Evolutionary conservation across 495 filamentous ascomycete species (phyloP).

Genomic region (Penicillium bovifimosum): DNA sequence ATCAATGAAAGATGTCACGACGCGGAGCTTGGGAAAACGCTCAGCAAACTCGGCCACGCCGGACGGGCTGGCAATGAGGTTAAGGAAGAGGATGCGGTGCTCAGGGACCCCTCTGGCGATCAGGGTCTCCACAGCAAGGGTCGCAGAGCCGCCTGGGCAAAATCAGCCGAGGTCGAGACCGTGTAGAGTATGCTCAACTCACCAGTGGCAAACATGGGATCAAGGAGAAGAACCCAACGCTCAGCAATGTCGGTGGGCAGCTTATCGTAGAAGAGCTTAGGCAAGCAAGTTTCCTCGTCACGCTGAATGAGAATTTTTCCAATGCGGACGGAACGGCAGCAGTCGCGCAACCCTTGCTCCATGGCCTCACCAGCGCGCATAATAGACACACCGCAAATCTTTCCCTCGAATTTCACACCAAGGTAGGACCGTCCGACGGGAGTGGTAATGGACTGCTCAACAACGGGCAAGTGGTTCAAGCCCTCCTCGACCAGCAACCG

Average conservation of each 20-base stretch:
- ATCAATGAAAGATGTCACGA: conserved; percentile 96
- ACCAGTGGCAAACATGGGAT: conserved; percentile 99
- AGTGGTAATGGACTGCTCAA: conserved; percentile 81
- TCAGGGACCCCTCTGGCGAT: conserved; percentile 87
- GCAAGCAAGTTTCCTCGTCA: conserved; percentile 89
- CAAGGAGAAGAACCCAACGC: conserved; percentile 89
- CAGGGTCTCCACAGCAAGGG: conserved; percentile 91
- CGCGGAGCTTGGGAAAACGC: conserved; percentile 83
- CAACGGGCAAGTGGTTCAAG: conserved; percentile 89
- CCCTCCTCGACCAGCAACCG: conserved; percentile 97
- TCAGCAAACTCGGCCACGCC: conserved; percentile 85
- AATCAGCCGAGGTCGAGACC: conserved; percentile 6
- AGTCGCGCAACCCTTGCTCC: conserved; percentile 95
- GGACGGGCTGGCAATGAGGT: conserved; percentile 91
- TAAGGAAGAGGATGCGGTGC: conserved; percentile 90
- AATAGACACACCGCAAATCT: conserved; percentile 97
- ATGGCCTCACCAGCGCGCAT: conserved; percentile 98
- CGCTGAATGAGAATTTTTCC: conserved; percentile 97
- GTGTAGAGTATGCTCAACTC: conserved; percentile 20
- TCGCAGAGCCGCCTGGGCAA: conserved; percentile 77
- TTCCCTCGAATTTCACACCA: conserved; percentile 91
- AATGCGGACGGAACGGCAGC: conserved; percentile 92
- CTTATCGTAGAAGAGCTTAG: conserved; percentile 95
- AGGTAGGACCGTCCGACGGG: conserved; percentile 85
- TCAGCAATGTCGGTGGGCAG: conserved; percentile 88